Evolutionary conservation across 2,329 filamentous ascomycete genomes (phyloP), one percentile per base, ranked within the genome.

Genomic region (Colletotrichum plurivorum): DNA sequence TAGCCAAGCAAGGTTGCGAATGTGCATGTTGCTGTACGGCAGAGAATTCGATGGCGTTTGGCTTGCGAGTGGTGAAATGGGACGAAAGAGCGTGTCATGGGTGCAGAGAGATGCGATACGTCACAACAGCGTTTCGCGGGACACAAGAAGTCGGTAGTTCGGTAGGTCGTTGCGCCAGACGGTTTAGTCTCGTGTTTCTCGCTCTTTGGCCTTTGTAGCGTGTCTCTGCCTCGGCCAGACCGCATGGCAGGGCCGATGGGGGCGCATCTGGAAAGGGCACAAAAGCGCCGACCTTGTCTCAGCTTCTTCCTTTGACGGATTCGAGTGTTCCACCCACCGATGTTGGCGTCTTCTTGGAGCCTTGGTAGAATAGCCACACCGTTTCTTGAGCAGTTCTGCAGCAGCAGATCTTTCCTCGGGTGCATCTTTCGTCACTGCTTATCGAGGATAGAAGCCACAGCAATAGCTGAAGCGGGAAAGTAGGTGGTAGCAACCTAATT

Each of bases 171-270:
- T 52, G 62, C 54, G 48, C 41, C 54, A 45, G 41, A 12, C 56
- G 53, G 22, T 36, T 45, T 60, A 48, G 62, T 31, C 22, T 61
- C 62, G 55, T 67, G 36, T 25, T 55, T 63, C 45, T 67, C 51
- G 67, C 22, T 48, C 62, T 67, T 67, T 67, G 62, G 49, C 55
- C 51, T 49, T 67, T 39, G 25, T 60, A 45, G 67, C 62, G 51
- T 48, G 53, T 68, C 48, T 41, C 43, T 54, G 20, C 18, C 25
- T 56, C 55, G 43, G 43, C 54, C 66, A 66, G 62, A 41, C 25
- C 52, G 43, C 66, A 56, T 67, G 67, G 62, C 43, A 69, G 54
- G 27, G 57, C 27, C 49, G 57, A 61, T 36, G 31, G 20, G 8
- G 64, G 63, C 51, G 52, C 22, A 57, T 57, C 45, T 57, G 45